These are phyloP conservation scores for Suillus subalutaceus DNA, from an alignment of 768 basidiomycete genomes.

Conservation along the genomic window DNA sequence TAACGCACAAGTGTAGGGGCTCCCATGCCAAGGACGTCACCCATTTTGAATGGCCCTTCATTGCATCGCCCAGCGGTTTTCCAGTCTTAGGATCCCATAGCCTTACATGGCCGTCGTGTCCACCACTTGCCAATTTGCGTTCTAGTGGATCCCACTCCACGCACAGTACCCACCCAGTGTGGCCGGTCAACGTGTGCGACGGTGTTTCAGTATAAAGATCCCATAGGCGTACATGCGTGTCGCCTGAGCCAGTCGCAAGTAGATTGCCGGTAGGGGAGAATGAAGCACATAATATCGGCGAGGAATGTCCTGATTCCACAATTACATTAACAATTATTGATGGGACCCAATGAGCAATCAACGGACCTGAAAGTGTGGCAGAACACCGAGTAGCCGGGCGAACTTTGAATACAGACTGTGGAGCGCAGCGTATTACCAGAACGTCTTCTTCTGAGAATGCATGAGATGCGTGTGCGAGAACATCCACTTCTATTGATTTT, in stretches of 20 bases:
- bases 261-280: conserved; percentile 93
- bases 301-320: conserved; percentile 70
- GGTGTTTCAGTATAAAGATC: conserved; percentile 92
- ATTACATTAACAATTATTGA: conserved; percentile 14
- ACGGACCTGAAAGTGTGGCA: conserved; percentile 81
- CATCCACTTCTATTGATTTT: conserved; percentile 81
- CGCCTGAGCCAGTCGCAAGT: conserved; percentile 94
- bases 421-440: conserved; percentile 86
- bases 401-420: conserved; percentile 94
- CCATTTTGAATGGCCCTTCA: conserved; percentile 96
- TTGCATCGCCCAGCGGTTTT: conserved; percentile 82
- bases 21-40: conserved; percentile 96
- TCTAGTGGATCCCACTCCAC: conserved; percentile 98
- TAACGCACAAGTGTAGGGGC: conserved; percentile 83
- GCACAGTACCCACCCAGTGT: conserved; percentile 95
- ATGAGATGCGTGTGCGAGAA: conserved; percentile 71
- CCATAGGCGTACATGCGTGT: conserved; percentile 92
- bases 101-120: conserved; percentile 90
- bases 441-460: conserved; percentile 85
- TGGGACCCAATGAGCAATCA: conserved; percentile 8
- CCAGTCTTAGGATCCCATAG: conserved; percentile 96
- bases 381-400: conserved; percentile 94
- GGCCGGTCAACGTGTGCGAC: conserved; percentile 82
- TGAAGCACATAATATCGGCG: conserved; percentile 92
- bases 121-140: conserved; percentile 87